phyloP scores from a whole-genome alignment of 768 basidiomycete genomes.

The Leucocoprinus sp. region DNA sequence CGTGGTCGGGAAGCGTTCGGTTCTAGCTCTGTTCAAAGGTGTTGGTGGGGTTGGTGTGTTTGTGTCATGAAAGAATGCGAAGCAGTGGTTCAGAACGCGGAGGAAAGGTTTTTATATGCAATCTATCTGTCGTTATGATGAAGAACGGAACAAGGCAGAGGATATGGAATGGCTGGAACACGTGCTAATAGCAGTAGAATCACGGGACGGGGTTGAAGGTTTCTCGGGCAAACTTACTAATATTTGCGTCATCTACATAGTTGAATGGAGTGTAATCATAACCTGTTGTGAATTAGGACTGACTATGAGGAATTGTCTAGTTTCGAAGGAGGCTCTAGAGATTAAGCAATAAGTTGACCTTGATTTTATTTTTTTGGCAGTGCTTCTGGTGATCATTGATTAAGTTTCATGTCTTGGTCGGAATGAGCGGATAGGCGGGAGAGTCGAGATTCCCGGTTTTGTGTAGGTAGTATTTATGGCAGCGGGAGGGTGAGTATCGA shows the following conservation, averaged over 20 bases:
- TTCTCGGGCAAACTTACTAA: no score
- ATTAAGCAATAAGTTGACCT: no score
- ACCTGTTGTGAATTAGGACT: no score
- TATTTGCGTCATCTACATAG: no score
- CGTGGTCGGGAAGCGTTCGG: background rate
- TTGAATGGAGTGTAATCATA: no score
- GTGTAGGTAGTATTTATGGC: background rate
- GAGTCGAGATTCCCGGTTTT: background rate
- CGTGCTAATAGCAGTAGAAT: background rate
- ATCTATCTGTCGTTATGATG: background rate
- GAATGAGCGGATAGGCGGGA: background rate
- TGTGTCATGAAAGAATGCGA: background rate
- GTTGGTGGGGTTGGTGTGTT: background rate
- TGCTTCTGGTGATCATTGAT: background rate
- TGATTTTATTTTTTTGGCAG: background rate
- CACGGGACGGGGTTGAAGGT: background rate
- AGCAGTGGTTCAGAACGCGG: no score
- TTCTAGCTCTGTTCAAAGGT: background rate
- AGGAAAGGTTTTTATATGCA: background rate
- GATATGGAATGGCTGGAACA: no score
- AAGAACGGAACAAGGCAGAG: no score
- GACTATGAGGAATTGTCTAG: no score
- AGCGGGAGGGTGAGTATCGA: conserved; percentile 1
- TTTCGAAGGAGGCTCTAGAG: no score
- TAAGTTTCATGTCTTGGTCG: background rate